Evolutionary conservation across 306 rosid species (phyloP), one percentile per base, ranked within the genome.

Genomic region (Vigna hirtella): DNA sequence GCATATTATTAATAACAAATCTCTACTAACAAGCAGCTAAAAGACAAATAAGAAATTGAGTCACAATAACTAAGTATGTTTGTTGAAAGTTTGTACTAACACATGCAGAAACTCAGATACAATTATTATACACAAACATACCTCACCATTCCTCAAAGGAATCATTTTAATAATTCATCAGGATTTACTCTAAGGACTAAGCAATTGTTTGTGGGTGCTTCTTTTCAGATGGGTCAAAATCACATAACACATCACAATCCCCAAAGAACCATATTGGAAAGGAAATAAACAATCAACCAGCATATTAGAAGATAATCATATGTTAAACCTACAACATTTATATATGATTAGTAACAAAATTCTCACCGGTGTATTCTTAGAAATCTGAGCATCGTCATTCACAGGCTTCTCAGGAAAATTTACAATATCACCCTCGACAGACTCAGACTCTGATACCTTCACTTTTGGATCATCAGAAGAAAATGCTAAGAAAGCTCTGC

Each of bases 401-500:
- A 81, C 79, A 50, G 81, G 87, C 81, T 73, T 88, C 87, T 89
- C 86, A 8, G 69, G 66, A 66, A 79, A 61, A 79, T 48, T 78
- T 69, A 77, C 86, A 56, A 38, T 32, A 66, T 84, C 88, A 58
- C 58, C 84, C 80, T 79, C 66, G 53, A 76, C 53, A 38, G 85
- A 73, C 70, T 83, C 90, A 30, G 88, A 83, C 64, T 85, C 85
- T 7, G 88, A 66, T 62, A 61, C 64, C 51, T 85, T 74, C 18
- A 78, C 72, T 73, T 86, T 86, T 4, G 68, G 79, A 76, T 86
- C 94, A 79, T 83, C 94, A 8, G 88, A 81, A 73, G 97, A 87
- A 85, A 95, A 86, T 81, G 97, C 97, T 80, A 95, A 67, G 76
- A 95, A 90, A 76, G 99, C 99, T 88, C 88, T 91, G 20, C 98